Conservation (phyloP, 1,139 yeast species). For the Suhomyces yuchorum region DNA sequence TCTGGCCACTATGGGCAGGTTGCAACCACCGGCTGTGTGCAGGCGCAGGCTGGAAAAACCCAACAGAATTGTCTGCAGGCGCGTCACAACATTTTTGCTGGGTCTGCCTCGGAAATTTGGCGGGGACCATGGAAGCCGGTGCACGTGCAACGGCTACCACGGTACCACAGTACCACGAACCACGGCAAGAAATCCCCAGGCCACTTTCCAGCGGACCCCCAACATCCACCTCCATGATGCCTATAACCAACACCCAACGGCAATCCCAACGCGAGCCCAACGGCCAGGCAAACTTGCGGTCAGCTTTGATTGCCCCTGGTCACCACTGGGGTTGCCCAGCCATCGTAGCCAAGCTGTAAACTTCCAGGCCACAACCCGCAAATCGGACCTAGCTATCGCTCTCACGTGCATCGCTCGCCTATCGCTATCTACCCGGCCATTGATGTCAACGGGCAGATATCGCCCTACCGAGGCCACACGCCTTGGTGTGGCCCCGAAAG, state of each 20-base stretch:
- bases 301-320: too few relatives aligned
- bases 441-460: not conserved
- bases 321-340: not conserved
- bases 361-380: not conserved
- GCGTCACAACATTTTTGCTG: constrained; percentile 9
- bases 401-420: not conserved
- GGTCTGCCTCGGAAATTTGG: constrained; percentile 1
- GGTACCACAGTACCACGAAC: not conserved
- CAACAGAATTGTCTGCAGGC: constrained; percentile 15
- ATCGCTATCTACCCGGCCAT: not conserved
- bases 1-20: not conserved
- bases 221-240: not conserved
- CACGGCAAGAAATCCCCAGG: not conserved
- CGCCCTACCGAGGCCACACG: not conserved
- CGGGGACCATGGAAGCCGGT: not conserved
- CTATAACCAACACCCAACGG: too few relatives aligned
- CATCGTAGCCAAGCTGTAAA: not conserved
- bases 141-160: not conserved
- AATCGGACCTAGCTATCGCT: not conserved
- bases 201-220: not conserved
- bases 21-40: not conserved
- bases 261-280: not conserved
- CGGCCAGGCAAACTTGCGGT: not conserved
- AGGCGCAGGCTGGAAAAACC: constrained; percentile 2
- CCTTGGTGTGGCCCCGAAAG: too few relatives aligned